These are phyloP conservation scores for Rhodamnia argentea DNA, from an alignment of 345 rosid species.

Conservation along the genomic window DNA sequence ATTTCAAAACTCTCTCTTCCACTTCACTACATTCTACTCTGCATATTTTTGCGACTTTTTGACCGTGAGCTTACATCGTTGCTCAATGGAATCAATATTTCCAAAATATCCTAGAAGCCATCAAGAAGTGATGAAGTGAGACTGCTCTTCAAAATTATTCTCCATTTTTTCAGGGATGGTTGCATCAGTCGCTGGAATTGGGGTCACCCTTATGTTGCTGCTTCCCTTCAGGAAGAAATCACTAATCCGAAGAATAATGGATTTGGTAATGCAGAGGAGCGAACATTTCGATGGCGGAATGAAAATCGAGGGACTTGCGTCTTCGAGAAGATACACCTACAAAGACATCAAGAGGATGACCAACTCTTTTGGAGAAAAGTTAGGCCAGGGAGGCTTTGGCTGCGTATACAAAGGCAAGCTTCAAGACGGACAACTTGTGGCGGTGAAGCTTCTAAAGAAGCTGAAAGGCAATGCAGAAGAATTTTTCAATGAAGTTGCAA, in stretches of 20 bases:
- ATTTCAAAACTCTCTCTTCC: neutral
- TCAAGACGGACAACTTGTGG: slow-evolving; percentile 17
- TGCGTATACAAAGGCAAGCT: slow-evolving; percentile 18
- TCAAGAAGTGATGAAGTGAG: neutral
- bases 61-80: slow-evolving; percentile 8
- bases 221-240: neutral
- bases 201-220: neutral
- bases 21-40: neutral
- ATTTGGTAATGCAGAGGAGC: neutral
- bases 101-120: too few relatives aligned
- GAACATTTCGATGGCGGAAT: neutral
- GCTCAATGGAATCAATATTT: slow-evolving; percentile 21
- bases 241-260: neutral
- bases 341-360: slow-evolving; percentile 18
- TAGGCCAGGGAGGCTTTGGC: slow-evolving; percentile 32
- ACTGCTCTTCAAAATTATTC: neutral
- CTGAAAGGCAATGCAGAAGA: slow-evolving; percentile 31
- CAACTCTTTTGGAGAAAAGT: slow-evolving; percentile 4
- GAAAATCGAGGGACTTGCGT: neutral
- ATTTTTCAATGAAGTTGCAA: slow-evolving; percentile 33
- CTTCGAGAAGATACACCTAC: slow-evolving; percentile 15
- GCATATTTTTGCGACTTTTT: too few relatives aligned
- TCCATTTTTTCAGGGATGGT: neutral
- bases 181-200: neutral
- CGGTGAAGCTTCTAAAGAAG: slow-evolving; percentile 21